phyloP scores from a whole-genome alignment of 345 rosid species.

The Streptanthus diversifolius region DNA sequence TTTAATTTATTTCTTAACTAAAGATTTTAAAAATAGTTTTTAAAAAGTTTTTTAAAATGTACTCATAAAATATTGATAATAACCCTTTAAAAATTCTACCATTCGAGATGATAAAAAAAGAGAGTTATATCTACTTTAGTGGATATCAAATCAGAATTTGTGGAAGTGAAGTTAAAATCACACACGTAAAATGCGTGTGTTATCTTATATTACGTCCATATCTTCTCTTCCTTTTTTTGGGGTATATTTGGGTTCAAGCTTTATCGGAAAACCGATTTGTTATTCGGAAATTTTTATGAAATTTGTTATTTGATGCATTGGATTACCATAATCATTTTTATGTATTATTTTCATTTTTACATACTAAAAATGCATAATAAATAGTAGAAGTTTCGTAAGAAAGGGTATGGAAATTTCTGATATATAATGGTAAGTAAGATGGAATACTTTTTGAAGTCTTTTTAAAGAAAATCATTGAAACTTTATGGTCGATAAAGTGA shows the following conservation, averaged over 20 bases:
- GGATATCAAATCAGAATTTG: background rate
- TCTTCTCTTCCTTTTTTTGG: background rate
- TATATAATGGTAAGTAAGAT: background rate
- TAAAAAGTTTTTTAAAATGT: too few species aligned
- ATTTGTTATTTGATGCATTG: background rate
- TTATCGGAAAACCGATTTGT: background rate
- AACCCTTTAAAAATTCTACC: too few species aligned
- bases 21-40: too few species aligned
- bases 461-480: background rate
- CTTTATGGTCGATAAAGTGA: constrained; percentile 27
- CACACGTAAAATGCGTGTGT: constrained; percentile 13
- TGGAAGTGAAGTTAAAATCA: constrained; percentile 14
- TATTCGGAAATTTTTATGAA: background rate
- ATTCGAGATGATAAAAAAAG: too few species aligned
- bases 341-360: background rate
- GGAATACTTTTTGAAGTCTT: background rate
- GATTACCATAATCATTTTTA: background rate
- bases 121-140: background rate
- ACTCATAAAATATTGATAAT: too few species aligned
- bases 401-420: background rate
- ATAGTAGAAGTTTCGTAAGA: background rate
- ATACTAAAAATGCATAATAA: background rate
- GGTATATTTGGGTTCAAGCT: background rate
- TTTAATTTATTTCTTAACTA: too few species aligned
- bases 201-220: background rate